Conservation (phyloP, 352 stramenopile species). For the Globisporangium uncinulatum region DNA sequence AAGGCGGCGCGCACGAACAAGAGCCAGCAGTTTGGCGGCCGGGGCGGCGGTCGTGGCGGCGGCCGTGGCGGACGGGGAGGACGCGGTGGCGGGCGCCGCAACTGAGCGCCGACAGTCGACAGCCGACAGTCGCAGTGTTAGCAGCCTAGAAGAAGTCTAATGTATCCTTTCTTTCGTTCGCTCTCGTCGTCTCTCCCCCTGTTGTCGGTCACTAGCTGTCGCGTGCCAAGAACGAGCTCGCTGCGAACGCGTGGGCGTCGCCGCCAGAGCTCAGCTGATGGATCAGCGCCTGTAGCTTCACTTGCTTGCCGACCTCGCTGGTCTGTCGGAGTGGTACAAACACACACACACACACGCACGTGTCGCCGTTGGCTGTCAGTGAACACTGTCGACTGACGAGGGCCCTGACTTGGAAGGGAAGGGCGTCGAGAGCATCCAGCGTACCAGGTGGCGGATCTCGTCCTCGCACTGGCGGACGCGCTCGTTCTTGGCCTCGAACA, state of each 20-base stretch:
- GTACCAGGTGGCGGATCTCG: slow-evolving; percentile 68
- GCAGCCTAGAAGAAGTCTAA: slow-evolving; percentile 14
- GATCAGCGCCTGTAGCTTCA: slow-evolving; percentile 77
- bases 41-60: slow-evolving; percentile 28
- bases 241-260: slow-evolving; percentile 38
- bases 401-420: too few species aligned
- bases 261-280: slow-evolving; percentile 74
- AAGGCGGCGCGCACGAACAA: slow-evolving; percentile 79
- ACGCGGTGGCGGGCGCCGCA: slow-evolving; percentile 20
- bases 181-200: neutral
- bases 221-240: slow-evolving; percentile 42
- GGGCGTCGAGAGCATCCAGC: neutral
- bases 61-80: slow-evolving; percentile 37
- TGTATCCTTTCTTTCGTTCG: slow-evolving; percentile 20
- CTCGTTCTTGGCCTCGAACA: slow-evolving; percentile 58
- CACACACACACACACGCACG: neutral
- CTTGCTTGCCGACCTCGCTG: slow-evolving; percentile 74
- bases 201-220: slow-evolving; percentile 30
- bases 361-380: neutral
- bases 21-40: slow-evolving; percentile 34
- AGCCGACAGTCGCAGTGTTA: slow-evolving; percentile 1
- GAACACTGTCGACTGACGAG: neutral
- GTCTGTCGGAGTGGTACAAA: slow-evolving; percentile 20
- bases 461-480: slow-evolving; percentile 58
- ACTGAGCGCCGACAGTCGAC: slow-evolving; percentile 6